Evolutionary conservation across 1,284 basidiomycete genomes (phyloP).

Genomic region (Ceratobasidium sp.): DNA sequence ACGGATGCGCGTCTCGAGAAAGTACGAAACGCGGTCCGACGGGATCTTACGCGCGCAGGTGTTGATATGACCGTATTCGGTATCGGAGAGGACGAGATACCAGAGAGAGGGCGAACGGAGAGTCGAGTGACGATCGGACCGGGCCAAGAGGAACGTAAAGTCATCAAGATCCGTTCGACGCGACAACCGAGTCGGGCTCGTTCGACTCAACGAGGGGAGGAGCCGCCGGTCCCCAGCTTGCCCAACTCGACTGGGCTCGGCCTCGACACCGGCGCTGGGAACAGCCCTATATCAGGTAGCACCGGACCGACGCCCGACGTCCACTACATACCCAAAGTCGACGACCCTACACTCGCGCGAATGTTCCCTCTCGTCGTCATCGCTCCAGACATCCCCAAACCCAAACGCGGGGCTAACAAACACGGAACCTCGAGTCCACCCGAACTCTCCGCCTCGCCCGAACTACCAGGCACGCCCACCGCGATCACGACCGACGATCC

Average conservation of each 20-base stretch:
- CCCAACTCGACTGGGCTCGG: conserved; percentile 22
- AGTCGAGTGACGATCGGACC: conserved; percentile 11
- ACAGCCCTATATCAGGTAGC: conserved; percentile 25
- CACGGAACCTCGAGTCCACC: background rate
- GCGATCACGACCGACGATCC: conserved; percentile 39
- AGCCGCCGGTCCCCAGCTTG: conserved; percentile 60
- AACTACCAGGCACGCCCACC: conserved; percentile 29
- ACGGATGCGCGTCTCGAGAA: conserved; percentile 77
- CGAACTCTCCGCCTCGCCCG: background rate
- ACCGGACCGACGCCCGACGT: conserved; percentile 22
- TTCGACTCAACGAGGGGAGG: conserved; percentile 24
- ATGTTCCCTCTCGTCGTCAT: conserved; percentile 81
- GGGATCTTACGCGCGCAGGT: conserved; percentile 72
- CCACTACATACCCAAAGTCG: conserved; percentile 44
- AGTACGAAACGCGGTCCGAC: conserved; percentile 76
- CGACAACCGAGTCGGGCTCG: conserved; percentile 76
- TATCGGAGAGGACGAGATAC: conserved; percentile 55
- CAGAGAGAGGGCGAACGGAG: conserved; percentile 60
- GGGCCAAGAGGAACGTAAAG: conserved; percentile 59
- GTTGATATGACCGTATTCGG: conserved; percentile 75
- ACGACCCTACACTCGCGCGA: conserved; percentile 41
- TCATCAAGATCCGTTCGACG: conserved; percentile 76
- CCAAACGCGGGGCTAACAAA: conserved; percentile 11
- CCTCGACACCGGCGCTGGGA: conserved; percentile 60
- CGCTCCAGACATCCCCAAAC: conserved; percentile 69